Conservation (phyloP, 2,329 filamentous ascomycete species). For the Fonsecaea nubica region DNA sequence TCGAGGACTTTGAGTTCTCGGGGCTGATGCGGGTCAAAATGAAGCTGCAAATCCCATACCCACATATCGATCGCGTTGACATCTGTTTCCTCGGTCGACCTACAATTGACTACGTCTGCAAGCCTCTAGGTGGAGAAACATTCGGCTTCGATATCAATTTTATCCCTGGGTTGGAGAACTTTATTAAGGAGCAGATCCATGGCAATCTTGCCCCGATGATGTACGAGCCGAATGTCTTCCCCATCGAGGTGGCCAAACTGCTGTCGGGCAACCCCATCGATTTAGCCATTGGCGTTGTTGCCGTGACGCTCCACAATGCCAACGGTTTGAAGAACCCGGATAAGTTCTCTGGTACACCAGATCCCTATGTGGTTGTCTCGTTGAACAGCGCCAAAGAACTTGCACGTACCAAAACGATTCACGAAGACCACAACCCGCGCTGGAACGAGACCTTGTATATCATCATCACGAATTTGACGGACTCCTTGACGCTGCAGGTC, state of each 20-base stretch:
- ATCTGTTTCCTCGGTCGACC: slow-evolving; percentile 92
- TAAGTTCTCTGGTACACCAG: slow-evolving; percentile 87
- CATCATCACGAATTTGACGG: slow-evolving; percentile 88
- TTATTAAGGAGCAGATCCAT: slow-evolving; percentile 96
- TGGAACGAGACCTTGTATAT: slow-evolving; percentile 98
- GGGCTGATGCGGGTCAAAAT: slow-evolving; percentile 97
- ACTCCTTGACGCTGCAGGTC: slow-evolving; percentile 81
- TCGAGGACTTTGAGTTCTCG: slow-evolving; percentile 95
- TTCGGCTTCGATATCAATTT: slow-evolving; percentile 99
- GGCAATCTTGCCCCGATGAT: slow-evolving; percentile 94
- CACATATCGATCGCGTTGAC: slow-evolving; percentile 91
- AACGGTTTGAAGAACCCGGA: slow-evolving; percentile 93
- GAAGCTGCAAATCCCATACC: slow-evolving; percentile 94
- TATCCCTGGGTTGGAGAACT: slow-evolving; percentile 88
- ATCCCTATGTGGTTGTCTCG: slow-evolving; percentile 86
- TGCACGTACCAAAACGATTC: slow-evolving; percentile 85
- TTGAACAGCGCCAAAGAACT: slow-evolving; percentile 82
- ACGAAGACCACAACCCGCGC: slow-evolving; percentile 82
- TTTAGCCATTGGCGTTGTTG: slow-evolving; percentile 91
- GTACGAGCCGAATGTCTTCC: slow-evolving; percentile 97
- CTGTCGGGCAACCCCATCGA: slow-evolving; percentile 91
- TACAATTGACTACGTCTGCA: slow-evolving; percentile 95
- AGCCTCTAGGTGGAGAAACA: slow-evolving; percentile 91
- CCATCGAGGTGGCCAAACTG: slow-evolving; percentile 98
- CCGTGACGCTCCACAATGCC: slow-evolving; percentile 87